A percentile compares a stretch with the other conserved stretches of the same genome.
These are phyloP conservation scores for Pleurotus djamor DNA, from an alignment of 768 basidiomycete genomes.

Conservation along the genomic window DNA sequence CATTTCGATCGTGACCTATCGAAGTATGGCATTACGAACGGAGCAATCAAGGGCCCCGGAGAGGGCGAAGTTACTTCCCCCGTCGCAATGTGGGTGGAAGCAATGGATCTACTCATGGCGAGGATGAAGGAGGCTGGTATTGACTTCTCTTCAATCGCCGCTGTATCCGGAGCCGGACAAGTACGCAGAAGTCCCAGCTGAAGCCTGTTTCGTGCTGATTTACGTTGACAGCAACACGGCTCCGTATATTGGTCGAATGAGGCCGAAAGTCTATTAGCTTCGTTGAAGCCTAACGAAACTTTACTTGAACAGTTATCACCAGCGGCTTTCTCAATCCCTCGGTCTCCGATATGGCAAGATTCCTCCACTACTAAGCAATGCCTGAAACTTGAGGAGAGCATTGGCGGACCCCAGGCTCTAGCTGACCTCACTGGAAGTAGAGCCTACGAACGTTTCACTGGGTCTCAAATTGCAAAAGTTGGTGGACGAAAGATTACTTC, in stretches of 20 bases:
- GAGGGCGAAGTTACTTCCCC: conserved; percentile 79
- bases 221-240: conserved; percentile 70
- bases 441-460: conserved; percentile 88
- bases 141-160: conserved; percentile 53
- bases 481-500: neutral
- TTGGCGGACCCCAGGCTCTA: conserved; percentile 70
- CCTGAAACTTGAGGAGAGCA: conserved; percentile 55
- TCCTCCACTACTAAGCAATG: conserved; percentile 82
- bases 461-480: conserved; percentile 79
- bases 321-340: conserved; percentile 62
- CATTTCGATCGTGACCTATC: conserved; percentile 83
- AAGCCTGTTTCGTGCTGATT: neutral
- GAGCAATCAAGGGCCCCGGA: conserved; percentile 61
- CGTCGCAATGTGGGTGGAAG: conserved; percentile 83
- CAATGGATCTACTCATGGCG: conserved; percentile 74
- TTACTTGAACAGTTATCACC: conserved; percentile 61
- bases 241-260: conserved; percentile 77
- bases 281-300: conserved; percentile 46
- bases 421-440: conserved; percentile 79
- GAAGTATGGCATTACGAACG: conserved; percentile 61
- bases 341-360: conserved; percentile 90
- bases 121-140: conserved; percentile 59
- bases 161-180: conserved; percentile 79
- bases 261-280: conserved; percentile 49
- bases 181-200: conserved; percentile 29